Evolutionary conservation across 768 basidiomycete genomes (phyloP).

Genomic region (Coprinellus micaceus): DNA sequence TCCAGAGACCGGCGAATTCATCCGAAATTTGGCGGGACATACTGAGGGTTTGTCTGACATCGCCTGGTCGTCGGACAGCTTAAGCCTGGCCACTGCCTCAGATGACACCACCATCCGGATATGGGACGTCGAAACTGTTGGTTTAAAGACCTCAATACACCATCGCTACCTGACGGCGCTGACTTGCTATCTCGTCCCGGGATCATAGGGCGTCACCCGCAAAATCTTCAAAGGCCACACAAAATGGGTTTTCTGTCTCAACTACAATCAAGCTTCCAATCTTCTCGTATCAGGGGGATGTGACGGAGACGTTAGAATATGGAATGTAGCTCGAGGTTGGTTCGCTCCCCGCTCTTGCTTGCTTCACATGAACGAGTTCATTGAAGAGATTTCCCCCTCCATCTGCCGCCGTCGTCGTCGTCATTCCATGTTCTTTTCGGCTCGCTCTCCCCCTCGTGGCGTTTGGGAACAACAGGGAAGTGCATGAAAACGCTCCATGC

Average conservation of each 20-base stretch:
- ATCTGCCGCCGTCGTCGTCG: neutral
- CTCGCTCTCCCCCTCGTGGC: neutral
- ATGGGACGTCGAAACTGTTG: conserved; percentile 81
- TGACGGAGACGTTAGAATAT: conserved; percentile 89
- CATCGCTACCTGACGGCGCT: neutral
- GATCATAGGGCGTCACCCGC: conserved; percentile 58
- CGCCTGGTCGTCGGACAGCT: conserved; percentile 82
- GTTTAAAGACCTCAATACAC: conserved; percentile 20
- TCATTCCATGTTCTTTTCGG: neutral
- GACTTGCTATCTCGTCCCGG: neutral
- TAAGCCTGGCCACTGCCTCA: conserved; percentile 83
- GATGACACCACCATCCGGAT: conserved; percentile 88
- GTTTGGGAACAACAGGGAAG: conserved; percentile 49
- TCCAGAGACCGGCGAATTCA: conserved; percentile 71
- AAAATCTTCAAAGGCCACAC: conserved; percentile 79
- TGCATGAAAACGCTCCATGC: conserved; percentile 85
- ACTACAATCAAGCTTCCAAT: conserved; percentile 85
- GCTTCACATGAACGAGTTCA: conserved; percentile 6
- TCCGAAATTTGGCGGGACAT: conserved; percentile 72
- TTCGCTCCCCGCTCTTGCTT: conserved; percentile 27
- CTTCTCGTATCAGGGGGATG: conserved; percentile 89
- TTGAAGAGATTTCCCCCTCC: neutral
- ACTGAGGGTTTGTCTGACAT: conserved; percentile 85
- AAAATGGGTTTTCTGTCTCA: conserved; percentile 87
- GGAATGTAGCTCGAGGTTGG: conserved; percentile 89